Base-by-base conservation (phyloP, 2,329 filamentous ascomycete species). In the Colletotrichum orchidophilum region DNA sequence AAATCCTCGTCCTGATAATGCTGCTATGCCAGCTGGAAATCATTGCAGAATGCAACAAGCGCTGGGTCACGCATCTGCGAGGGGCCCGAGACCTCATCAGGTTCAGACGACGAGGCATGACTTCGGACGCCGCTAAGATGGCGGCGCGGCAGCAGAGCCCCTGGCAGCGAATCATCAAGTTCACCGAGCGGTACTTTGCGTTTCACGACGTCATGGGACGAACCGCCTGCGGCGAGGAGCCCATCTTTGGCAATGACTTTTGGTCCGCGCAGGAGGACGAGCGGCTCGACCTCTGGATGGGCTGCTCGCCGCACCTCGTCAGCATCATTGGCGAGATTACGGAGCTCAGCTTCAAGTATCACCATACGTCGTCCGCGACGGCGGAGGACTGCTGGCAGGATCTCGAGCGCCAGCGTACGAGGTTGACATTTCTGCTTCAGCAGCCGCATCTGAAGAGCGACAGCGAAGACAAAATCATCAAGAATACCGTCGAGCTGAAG, bases 171-270 rank as follows among this genome's bases (percentile, higher is more conserved):
- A 73, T 73, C 33, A 69, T 66, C 3, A 53, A 50, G 21, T 74
- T 74, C 66, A 79, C 81, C 3, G 83, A 85, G 73, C 78, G 80
- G 7, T 85, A 84, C 70, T 85, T 85, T 66, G 83, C 83, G 18
- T 85, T 84, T 50, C 83, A 84, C 66, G 83, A 85, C 71, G 82
- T 85, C 54, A 84, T 84, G 77, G 83, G 83, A 9, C 80, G 83
- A 11, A 85, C 83, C 0, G 83, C 83, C 1, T 85, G 83, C 72
- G 83, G 81, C 9, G 81, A 84, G 52, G 79, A 81, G 55, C 79
- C 82, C 0, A 75, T 82, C 1, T 84, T 85, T 61, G 83, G 82
- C 2, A 79, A 75, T 59, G 82, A 84, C 65, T 84, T 84, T 62
- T 85, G 83, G 83, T 75, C 76, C 27, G 76, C 79, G 6, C 75